Evolutionary conservation across 2,329 filamentous ascomycete genomes (phyloP), one percentile per base, ranked within the genome.

Genomic region (Cladophialophora bantiana): DNA sequence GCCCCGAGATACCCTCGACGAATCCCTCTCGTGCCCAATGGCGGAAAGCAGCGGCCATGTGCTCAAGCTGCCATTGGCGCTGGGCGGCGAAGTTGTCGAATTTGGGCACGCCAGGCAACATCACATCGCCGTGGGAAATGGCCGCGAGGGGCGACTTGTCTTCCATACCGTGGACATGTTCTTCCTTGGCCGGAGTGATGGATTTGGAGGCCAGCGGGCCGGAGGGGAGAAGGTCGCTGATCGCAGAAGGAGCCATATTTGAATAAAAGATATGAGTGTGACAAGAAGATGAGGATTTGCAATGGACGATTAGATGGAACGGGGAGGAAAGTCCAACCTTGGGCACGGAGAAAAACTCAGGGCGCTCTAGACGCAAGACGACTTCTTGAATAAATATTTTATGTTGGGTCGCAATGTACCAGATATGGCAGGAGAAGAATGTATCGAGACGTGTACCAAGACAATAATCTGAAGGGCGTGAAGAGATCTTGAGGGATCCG

Each of bases 1-100:
- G 89, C 0, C 89, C 89, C 34, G 83, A 83, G 81, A 90, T 89
- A 62, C 89, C 89, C 77, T 91, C 89, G 0, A 86, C 87, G 77
- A 87, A 90, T 58, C 86, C 87, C 72, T 86, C 84, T 55, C 88
- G 84, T 1, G 87, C 82, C 75, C 90, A 91, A 74, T 90, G 84
- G 34, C 89, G 86, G 77, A 92, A 92, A 3, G 87, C 88, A 3
- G 85, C 84, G 3, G 88, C 88, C 83, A 90, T 90, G 77, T 91
- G 88, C 34, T 86, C 80, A 9, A 89, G 80, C 65, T 88, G 86
- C 81, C 89, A 90, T 73, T 83, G 82, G 20, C 90, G 86, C 65
- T 91, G 83, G 55, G 84, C 82, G 42, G 82, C 81, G 66, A 83
- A 82, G 31, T 82, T 76, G 38, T 54, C 54, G 73, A 88, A 88